A percentile compares a stretch with the other conserved stretches of the same genome.
Conservation (phyloP, 2,329 filamentous ascomycete genomes). For the Arthrobotrys pseudoclavata region DNA sequence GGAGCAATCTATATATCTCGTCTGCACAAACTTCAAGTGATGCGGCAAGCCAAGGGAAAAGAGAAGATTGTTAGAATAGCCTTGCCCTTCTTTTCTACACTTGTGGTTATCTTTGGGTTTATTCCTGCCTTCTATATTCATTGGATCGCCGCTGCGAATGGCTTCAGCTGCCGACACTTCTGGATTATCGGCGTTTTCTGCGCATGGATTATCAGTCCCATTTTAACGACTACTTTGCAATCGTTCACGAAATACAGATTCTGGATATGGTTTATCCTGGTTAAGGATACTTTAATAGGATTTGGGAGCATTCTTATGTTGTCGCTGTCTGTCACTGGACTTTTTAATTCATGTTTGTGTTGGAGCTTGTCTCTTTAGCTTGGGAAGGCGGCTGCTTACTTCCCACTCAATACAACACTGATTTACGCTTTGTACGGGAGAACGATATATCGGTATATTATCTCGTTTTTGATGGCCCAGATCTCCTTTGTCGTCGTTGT, state of each 20-base stretch:
- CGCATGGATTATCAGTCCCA: slow-evolving; percentile 4
- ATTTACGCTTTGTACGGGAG: neutral
- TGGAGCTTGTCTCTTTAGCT: slow-evolving; percentile 12
- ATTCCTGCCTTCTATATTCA: slow-evolving; percentile 16
- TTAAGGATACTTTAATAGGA: slow-evolving; percentile 6
- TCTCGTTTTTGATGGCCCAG: neutral
- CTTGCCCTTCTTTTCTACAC: neutral
- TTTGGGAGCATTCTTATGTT: slow-evolving; percentile 1
- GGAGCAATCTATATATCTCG: slow-evolving; percentile 13
- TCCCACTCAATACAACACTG: neutral
- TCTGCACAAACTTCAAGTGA: neutral
- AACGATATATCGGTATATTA: neutral
- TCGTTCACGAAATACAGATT: neutral
- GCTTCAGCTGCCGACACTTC: slow-evolving; percentile 11
- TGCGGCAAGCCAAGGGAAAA: neutral
- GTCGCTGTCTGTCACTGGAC: slow-evolving; percentile 5
- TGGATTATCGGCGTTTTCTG: slow-evolving; percentile 18
- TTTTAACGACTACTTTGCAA: neutral
- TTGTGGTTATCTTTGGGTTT: slow-evolving; percentile 13
- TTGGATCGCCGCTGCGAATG: neutral
- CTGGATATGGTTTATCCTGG: neutral
- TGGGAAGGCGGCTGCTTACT: neutral
- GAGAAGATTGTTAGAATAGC: neutral
- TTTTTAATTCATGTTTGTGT: slow-evolving; percentile 15
- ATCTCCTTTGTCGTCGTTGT: neutral